Evolutionary conservation across 352 stramenopile species (phyloP), one percentile per base, ranked within the genome.

Genomic region (Phytophthora sp.): DNA sequence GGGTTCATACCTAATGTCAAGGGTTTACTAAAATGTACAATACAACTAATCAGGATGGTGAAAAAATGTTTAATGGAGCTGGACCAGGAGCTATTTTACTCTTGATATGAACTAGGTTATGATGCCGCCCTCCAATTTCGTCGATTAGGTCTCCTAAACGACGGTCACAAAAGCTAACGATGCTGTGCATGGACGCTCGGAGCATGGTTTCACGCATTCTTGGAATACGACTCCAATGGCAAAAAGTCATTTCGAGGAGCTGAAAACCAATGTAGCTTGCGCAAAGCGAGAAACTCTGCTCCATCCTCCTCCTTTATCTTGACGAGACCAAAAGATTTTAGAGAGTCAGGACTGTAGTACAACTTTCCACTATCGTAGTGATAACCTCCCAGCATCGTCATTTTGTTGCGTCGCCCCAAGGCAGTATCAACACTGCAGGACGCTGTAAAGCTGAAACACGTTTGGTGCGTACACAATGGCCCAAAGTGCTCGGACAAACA

Each of bases 311-410:
- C 44, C 9, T 60, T 41, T 32, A 64, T 51, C 28, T 62, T 61
- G 3, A 73, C 4, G 27, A 73, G 18, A 0, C 59, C 59, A 28
- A 69, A 57, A 0, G 66, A 48, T 54, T 50, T 68, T 7, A 72
- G 28, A 1, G 54, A 41, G 1, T 63, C 50, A 3, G 45, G 28
- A 8, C 32, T 53, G 45, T 72, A 75, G 26, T 58, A 65, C 0
- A 75, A 24, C 5, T 60, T 54, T 0, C 41, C 37, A 10, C 49
- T 17, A 12, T 54, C 34, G 23, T 35, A 54, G 17, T 20, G 20
- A 27, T 75, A 75, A n/a, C 66, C 62, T 8, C 37, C 54, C 0
- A 75, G 54, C 54, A 64, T 54, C 8, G 60, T 68, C 54, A 72
- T 64, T 27, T 71, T 72, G 28, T 48, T 61, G 15, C 62, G 49